Conservation (phyloP, 208 protist species). For the Trypanosoma theileri region DNA sequence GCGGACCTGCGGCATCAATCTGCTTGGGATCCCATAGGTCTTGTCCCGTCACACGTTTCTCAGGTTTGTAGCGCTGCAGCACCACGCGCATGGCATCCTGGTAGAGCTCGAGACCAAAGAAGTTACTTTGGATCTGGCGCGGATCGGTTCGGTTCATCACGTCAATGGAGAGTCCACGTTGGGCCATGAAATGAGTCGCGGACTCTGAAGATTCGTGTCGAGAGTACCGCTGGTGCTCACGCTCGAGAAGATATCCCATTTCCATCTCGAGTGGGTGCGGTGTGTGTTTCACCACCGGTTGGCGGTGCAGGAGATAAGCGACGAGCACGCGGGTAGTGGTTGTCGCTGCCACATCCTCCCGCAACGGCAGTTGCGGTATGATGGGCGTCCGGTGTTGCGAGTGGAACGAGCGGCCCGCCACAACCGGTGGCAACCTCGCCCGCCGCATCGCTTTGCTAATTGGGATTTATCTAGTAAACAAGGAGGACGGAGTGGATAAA, state of each 20-base stretch:
- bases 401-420: conserved; percentile 41
- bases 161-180: conserved; percentile 69
- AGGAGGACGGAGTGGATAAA: conserved; percentile 7
- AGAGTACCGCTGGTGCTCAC: conserved; percentile 81
- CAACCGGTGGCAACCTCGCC: background rate
- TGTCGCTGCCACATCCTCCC: conserved; percentile 21
- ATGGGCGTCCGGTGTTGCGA: conserved; percentile 79
- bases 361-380: conserved; percentile 57
- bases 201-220: conserved; percentile 71
- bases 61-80: conserved; percentile 72
- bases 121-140: conserved; percentile 69
- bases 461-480: background rate
- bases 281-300: conserved; percentile 75
- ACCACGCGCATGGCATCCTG: conserved; percentile 79
- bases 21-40: conserved; percentile 45
- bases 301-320: conserved; percentile 70
- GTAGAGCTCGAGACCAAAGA: conserved; percentile 80
- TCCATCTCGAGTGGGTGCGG: conserved; percentile 76
- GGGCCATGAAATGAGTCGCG: conserved; percentile 68
- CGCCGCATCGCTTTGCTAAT: conserved; percentile 19
- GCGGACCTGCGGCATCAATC: conserved; percentile 33
- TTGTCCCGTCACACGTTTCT: conserved; percentile 48
- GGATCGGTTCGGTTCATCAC: conserved; percentile 60
- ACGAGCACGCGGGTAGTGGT: conserved; percentile 37
- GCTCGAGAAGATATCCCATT: conserved; percentile 72